phyloP scores from a whole-genome alignment of 352 stramenopile genomes.

The Phytopythium boreale region DNA sequence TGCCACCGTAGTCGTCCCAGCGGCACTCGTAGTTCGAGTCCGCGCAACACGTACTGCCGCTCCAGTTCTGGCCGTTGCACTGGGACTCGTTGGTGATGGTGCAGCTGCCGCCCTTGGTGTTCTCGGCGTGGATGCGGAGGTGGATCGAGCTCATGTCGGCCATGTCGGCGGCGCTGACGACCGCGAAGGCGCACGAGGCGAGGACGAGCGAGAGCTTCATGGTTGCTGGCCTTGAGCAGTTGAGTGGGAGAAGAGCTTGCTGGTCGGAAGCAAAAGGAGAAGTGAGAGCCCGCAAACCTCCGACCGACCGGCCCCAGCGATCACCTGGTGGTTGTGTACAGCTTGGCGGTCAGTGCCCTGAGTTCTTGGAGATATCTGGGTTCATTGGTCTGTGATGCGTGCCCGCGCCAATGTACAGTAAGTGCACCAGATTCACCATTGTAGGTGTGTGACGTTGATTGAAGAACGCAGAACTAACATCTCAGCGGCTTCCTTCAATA shows the following conservation, averaged over 20 bases:
- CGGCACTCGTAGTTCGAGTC: slow-evolving; percentile 12
- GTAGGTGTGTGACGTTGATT: no score
- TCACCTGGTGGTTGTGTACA: not conserved
- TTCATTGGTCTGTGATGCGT: slow-evolving; percentile 3
- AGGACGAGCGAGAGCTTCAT: slow-evolving; percentile 11
- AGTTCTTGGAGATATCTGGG: not conserved
- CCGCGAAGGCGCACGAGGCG: slow-evolving; percentile 1
- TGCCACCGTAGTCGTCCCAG: slow-evolving; percentile 9
- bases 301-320: not conserved
- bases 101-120: slow-evolving; percentile 10
- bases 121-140: slow-evolving; percentile 12
- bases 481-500: not conserved
- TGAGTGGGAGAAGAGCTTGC: not conserved
- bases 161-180: slow-evolving; percentile 9
- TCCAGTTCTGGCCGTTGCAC: slow-evolving; percentile 14
- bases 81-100: slow-evolving; percentile 9
- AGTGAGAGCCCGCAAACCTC: not conserved
- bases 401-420: not conserved
- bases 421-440: not conserved
- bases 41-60: slow-evolving; percentile 8
- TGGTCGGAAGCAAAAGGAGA: not conserved
- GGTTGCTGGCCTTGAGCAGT: not conserved
- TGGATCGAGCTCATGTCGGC: slow-evolving; percentile 8
- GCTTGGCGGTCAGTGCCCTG: not conserved
- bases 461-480: not conserved